These are phyloP conservation scores for Debaryomyces maramus DNA, from an alignment of 805 yeast species.

Conservation along the genomic window DNA sequence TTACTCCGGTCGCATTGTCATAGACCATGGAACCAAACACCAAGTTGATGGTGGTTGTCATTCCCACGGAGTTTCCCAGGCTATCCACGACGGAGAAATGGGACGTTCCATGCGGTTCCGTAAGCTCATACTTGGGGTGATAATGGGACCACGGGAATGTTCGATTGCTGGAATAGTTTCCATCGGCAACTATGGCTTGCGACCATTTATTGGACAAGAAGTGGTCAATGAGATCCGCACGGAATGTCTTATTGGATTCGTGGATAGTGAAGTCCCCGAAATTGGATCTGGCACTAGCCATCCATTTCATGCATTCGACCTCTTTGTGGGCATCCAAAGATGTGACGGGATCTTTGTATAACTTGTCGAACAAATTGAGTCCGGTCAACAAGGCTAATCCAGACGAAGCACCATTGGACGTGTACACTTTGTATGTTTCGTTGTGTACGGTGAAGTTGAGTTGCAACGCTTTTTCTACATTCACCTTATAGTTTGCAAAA, in stretches of 20 bases:
- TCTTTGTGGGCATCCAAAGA: conserved; percentile 59
- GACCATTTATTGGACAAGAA: conserved; percentile 61
- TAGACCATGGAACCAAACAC: conserved; percentile 80
- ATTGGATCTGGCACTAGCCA: conserved; percentile 81
- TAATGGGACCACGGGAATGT: conserved; percentile 75
- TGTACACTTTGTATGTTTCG: conserved; percentile 27
- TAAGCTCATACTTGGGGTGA: conserved; percentile 72
- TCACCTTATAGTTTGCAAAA: conserved; percentile 59
- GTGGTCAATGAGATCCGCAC: conserved; percentile 33
- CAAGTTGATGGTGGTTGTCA: conserved; percentile 87
- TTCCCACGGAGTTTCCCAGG: conserved; percentile 72
- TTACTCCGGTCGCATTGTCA: conserved; percentile 78
- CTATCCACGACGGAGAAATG: conserved; percentile 80
- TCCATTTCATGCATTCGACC: conserved; percentile 91
- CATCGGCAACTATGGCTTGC: conserved; percentile 35
- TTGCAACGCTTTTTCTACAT: conserved; percentile 45
- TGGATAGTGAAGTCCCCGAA: conserved; percentile 61
- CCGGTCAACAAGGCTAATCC: conserved; percentile 85
- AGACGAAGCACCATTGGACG: conserved; percentile 71
- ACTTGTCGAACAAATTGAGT: conserved; percentile 56
- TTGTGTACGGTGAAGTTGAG: conserved; percentile 21
- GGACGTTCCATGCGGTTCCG: conserved; percentile 88
- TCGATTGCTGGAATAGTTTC: conserved; percentile 50
- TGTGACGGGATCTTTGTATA: conserved; percentile 14
- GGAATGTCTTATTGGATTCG: conserved; percentile 12